Percentiles rank a stretch among this genome's conserved stretches.
These are phyloP conservation scores for Diaporthe australafricana DNA, from an alignment of 2,329 filamentous ascomycete species.

Conservation along the genomic window DNA sequence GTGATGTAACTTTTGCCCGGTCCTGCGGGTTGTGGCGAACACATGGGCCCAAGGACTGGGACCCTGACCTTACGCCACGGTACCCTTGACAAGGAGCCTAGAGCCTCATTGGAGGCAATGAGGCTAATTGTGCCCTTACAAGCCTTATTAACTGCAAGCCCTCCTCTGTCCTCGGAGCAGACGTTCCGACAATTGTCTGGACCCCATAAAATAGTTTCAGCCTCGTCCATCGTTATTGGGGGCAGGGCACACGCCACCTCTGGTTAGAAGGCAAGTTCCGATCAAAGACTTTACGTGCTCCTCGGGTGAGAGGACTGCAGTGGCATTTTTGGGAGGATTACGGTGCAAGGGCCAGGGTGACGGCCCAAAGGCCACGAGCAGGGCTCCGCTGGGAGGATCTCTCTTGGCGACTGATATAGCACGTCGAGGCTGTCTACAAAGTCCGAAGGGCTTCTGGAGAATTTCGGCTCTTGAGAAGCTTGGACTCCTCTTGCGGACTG, in stretches of 20 bases:
- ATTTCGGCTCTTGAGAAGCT: not conserved
- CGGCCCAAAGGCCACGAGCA: not conserved
- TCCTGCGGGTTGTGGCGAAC: not conserved
- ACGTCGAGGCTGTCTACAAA: not conserved
- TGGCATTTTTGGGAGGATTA: too few species aligned
- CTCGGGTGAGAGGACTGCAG: too few species aligned
- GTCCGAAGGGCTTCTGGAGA: not conserved
- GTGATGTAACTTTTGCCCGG: slow-evolving; percentile 27
- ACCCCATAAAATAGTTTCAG: not conserved
- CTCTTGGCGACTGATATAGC: not conserved
- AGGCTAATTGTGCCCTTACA: too few species aligned
- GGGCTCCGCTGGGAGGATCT: not conserved
- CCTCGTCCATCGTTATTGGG: not conserved
- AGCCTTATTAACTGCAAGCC: too few species aligned
- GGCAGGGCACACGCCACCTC: not conserved
- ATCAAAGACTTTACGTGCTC: not conserved
- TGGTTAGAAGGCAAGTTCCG: not conserved
- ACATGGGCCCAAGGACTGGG: not conserved
- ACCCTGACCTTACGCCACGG: not conserved
- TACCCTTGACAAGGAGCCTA: not conserved
- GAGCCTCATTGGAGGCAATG: slow-evolving; percentile 18
- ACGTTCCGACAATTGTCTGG: not conserved
- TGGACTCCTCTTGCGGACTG: too few species aligned
- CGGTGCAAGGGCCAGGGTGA: too few species aligned
- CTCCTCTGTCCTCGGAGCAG: not conserved